Evolutionary conservation across 176 grass and related monocot species (phyloP).

Genomic region (Cenchrus fungigraminus): DNA sequence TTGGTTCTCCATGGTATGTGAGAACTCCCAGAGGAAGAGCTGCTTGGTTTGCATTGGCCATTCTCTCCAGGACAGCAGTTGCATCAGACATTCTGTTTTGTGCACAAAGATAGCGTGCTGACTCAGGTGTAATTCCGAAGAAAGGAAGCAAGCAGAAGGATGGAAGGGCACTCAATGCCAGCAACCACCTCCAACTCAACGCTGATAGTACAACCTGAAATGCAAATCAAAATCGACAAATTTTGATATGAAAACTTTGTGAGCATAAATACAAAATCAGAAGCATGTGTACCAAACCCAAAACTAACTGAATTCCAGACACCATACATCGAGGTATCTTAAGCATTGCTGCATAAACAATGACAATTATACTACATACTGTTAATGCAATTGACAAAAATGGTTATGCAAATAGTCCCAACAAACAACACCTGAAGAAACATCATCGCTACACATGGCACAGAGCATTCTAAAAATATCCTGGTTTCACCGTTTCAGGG

Average conservation of each 20-base stretch:
- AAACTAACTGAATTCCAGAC: background rate
- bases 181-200: constrained; percentile 84
- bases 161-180: constrained; percentile 66
- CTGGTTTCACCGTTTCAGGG: background rate
- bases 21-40: constrained; percentile 74
- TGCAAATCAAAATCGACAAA: constrained; percentile 14
- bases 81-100: constrained; percentile 64
- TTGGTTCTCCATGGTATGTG: constrained; percentile 36
- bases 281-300: background rate
- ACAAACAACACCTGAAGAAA: background rate
- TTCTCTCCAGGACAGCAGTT: constrained; percentile 67
- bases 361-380: background rate
- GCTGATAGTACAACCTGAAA: constrained; percentile 58
- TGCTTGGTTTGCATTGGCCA: constrained; percentile 56
- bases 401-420: background rate
- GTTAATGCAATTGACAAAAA: background rate
- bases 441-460: background rate
- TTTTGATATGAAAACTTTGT: background rate
- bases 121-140: constrained; percentile 65
- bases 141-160: constrained; percentile 81
- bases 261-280: background rate
- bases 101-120: constrained; percentile 75
- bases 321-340: background rate
- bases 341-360: background rate
- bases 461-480: background rate